phyloP scores from a whole-genome alignment of 2,329 filamentous ascomycete genomes.

The Colletotrichum musicola region DNA sequence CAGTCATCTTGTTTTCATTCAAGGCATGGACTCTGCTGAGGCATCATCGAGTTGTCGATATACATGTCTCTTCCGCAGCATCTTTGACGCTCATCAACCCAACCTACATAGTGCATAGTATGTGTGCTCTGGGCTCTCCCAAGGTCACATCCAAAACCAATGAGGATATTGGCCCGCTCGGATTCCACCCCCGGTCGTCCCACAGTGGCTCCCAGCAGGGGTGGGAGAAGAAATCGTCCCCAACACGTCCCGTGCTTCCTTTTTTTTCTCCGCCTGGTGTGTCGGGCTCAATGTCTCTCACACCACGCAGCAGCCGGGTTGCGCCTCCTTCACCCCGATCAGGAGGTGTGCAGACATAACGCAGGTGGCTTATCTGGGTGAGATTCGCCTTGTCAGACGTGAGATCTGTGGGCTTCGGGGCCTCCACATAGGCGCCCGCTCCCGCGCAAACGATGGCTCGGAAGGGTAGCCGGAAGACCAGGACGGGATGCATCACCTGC shows the following conservation, averaged over 20 bases:
- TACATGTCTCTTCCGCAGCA: too few species aligned
- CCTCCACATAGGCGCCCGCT: slow-evolving; percentile 1
- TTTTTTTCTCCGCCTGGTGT: slow-evolving; percentile 13
- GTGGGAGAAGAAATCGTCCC: not conserved
- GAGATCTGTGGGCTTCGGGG: not conserved
- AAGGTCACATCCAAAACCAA: not conserved
- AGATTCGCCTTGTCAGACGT: not conserved
- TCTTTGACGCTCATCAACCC: too few species aligned
- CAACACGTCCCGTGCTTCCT: slow-evolving; percentile 6
- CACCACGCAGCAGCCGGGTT: slow-evolving; percentile 1
- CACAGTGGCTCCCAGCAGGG: slow-evolving; percentile 6
- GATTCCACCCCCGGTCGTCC: slow-evolving; percentile 2
- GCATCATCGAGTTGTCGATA: too few species aligned
- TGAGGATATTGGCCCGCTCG: slow-evolving; percentile 4
- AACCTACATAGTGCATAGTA: too few species aligned
- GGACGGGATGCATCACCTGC: slow-evolving; percentile 67
- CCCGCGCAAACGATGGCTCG: slow-evolving; percentile 38
- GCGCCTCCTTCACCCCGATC: not conserved
- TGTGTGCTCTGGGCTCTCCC: not conserved
- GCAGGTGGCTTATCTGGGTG: slow-evolving; percentile 6
- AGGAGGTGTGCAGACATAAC: not conserved
- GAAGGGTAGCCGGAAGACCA: slow-evolving; percentile 59
- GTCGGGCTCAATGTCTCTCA: slow-evolving; percentile 13
- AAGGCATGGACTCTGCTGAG: too few species aligned
- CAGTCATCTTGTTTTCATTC: too few species aligned